Evolutionary conservation across 2,329 filamentous ascomycete species (phyloP).

Genomic region (Aureobasidium sp.): DNA sequence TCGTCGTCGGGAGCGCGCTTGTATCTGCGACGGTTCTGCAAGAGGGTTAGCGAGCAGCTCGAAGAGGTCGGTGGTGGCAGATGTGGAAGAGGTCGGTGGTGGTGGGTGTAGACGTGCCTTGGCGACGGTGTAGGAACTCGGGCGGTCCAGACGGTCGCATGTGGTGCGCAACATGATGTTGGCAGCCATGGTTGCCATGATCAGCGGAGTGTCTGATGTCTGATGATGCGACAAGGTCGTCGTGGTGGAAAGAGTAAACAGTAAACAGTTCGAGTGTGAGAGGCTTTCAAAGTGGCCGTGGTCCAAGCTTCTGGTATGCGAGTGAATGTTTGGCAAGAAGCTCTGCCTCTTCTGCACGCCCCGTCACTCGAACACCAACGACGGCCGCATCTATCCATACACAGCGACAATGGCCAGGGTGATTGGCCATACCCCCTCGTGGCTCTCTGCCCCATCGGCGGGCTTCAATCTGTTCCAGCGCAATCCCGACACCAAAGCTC

Average conservation of each 20-base stretch:
- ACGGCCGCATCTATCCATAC: neutral
- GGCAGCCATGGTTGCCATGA: neutral
- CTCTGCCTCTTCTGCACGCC: neutral
- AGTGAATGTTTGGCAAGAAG: neutral
- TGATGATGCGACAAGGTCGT: neutral
- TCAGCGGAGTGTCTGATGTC: neutral
- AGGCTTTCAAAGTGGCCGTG: neutral
- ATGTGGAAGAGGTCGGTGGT: neutral
- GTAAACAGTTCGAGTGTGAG: neutral
- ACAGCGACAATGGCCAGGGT: conserved; percentile 66
- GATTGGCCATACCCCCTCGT: conserved; percentile 74
- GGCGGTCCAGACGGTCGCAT: conserved; percentile 84
- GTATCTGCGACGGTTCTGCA: conserved; percentile 61
- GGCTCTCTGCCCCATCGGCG: conserved; percentile 70
- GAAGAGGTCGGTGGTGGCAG: neutral
- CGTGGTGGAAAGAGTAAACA: neutral
- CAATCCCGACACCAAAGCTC: conserved; percentile 16
- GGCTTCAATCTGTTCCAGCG: conserved; percentile 68
- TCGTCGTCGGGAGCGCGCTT: conserved; percentile 47
- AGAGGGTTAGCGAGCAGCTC: conserved; percentile 4
- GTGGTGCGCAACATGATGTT: conserved; percentile 48
- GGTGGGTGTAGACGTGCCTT: conserved; percentile 49
- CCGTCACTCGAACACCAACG: neutral
- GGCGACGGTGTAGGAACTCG: conserved; percentile 84
- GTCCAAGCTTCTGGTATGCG: conserved; percentile 5